phyloP scores from a whole-genome alignment of 257 asterid genomes.

The Penstemon newberryi region DNA sequence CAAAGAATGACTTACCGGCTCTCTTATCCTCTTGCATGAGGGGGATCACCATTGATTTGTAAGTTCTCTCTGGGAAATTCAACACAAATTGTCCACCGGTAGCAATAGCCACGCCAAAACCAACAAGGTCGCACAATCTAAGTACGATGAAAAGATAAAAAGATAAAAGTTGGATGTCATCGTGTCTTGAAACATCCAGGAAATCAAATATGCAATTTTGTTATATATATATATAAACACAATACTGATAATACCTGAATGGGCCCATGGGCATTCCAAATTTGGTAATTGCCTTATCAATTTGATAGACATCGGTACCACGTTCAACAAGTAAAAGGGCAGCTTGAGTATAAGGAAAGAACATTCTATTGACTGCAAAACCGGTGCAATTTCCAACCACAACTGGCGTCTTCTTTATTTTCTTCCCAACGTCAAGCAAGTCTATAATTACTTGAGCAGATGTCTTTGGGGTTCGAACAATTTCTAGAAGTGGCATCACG shows the following conservation, averaged over 20 bases:
- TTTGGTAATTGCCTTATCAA: constrained; percentile 72
- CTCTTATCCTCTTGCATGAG: constrained; percentile 93
- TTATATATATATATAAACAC: no score
- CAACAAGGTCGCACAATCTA: constrained; percentile 90
- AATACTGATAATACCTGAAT: constrained; percentile 55
- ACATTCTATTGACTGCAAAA: constrained; percentile 92
- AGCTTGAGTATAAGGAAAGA: constrained; percentile 93
- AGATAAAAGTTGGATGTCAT: no score
- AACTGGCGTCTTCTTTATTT: constrained; percentile 87
- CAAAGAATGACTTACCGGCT: constrained; percentile 48
- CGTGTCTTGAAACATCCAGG: no score
- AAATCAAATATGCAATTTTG: no score
- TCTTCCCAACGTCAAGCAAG: constrained; percentile 83
- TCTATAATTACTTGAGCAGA: constrained; percentile 88
- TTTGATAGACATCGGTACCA: constrained; percentile 78
- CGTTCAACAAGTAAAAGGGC: constrained; percentile 83
- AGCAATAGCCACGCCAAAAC: constrained; percentile 86
- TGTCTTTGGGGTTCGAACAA: constrained; percentile 82
- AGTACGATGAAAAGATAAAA: background rate
- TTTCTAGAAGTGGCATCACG: constrained; percentile 95
- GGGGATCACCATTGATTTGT: constrained; percentile 81
- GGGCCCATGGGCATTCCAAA: constrained; percentile 99
- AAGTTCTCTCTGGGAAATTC: constrained; percentile 81
- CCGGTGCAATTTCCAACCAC: constrained; percentile 98
- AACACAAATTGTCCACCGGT: constrained; percentile 75